These are phyloP conservation scores for Trametes maxima DNA, from an alignment of 768 basidiomycete species.

Conservation along the genomic window DNA sequence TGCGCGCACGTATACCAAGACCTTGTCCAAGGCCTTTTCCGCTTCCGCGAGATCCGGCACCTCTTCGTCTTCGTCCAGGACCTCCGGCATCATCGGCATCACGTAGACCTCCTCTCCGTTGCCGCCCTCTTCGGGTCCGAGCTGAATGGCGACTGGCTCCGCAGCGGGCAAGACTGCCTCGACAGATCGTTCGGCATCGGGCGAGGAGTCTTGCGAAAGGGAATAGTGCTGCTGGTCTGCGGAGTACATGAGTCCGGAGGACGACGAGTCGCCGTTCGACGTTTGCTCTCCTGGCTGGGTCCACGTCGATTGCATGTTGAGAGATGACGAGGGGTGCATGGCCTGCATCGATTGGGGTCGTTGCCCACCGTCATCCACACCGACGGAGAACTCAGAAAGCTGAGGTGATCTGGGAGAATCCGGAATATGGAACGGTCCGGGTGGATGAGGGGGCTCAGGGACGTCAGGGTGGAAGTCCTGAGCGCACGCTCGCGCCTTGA, in stretches of 20 bases:
- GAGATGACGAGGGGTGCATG: slow-evolving; percentile 1
- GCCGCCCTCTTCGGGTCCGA: slow-evolving; percentile 2
- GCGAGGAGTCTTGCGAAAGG: background rate
- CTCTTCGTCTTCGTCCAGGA: background rate
- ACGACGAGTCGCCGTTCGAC: background rate
- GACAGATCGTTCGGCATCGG: background rate
- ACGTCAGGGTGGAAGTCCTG: slow-evolving; percentile 6
- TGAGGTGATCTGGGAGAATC: background rate
- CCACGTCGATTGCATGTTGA: background rate
- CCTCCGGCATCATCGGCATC: slow-evolving; percentile 14
- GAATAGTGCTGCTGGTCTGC: background rate
- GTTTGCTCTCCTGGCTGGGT: background rate
- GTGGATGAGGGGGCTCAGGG: background rate
- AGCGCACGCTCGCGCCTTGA: slow-evolving; percentile 6
- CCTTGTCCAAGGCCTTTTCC: slow-evolving; percentile 54
- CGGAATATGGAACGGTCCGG: background rate
- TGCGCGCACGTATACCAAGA: slow-evolving; percentile 48
- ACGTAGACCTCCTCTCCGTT: slow-evolving; percentile 12
- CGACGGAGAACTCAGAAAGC: background rate
- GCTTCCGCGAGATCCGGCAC: slow-evolving; percentile 49
- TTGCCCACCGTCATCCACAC: background rate
- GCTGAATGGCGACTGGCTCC: slow-evolving; percentile 8
- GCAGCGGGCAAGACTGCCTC: slow-evolving; percentile 4
- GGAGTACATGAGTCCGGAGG: background rate
- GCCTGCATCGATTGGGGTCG: background rate